Conservation (phyloP, 1,284 basidiomycete species). For the Cyathus pygmaeus region DNA sequence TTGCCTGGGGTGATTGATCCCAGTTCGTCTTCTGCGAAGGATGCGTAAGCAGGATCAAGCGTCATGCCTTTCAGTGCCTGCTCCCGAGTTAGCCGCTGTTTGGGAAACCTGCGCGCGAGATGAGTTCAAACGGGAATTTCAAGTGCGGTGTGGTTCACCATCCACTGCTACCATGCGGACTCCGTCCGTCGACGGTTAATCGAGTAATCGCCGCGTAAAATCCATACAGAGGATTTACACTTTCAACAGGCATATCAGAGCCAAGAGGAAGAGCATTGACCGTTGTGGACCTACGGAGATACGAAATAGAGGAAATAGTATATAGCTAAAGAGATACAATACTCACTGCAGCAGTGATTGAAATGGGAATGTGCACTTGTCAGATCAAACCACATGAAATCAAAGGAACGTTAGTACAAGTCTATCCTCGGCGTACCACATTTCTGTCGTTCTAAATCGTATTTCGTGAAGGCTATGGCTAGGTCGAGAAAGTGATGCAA, state of each 20-base stretch:
- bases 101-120: slow-evolving; percentile 71
- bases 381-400: no score
- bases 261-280: slow-evolving; percentile 65
- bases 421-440: slow-evolving; percentile 89
- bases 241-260: slow-evolving; percentile 91
- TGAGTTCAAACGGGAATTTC: background rate
- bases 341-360: no score
- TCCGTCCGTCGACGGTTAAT: slow-evolving; percentile 74
- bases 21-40: slow-evolving; percentile 79
- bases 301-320: no score
- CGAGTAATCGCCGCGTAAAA: slow-evolving; percentile 90
- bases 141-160: slow-evolving; percentile 59
- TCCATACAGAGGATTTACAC: slow-evolving; percentile 77
- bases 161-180: slow-evolving; percentile 84
- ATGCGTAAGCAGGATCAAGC: slow-evolving; percentile 87
- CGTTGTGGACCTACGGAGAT: no score
- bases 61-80: slow-evolving; percentile 75
- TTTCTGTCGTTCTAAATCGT: slow-evolving; percentile 75
- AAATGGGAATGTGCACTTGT: background rate
- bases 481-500: slow-evolving; percentile 13
- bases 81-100: slow-evolving; percentile 77
- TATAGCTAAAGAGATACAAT: no score
- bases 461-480: background rate
- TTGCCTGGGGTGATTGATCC: slow-evolving; percentile 84
- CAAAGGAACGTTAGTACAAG: no score